Evolutionary conservation across 2,329 filamentous ascomycete genomes (phyloP), one percentile per base, ranked within the genome.

Genomic region (Colletotrichum sp.): DNA sequence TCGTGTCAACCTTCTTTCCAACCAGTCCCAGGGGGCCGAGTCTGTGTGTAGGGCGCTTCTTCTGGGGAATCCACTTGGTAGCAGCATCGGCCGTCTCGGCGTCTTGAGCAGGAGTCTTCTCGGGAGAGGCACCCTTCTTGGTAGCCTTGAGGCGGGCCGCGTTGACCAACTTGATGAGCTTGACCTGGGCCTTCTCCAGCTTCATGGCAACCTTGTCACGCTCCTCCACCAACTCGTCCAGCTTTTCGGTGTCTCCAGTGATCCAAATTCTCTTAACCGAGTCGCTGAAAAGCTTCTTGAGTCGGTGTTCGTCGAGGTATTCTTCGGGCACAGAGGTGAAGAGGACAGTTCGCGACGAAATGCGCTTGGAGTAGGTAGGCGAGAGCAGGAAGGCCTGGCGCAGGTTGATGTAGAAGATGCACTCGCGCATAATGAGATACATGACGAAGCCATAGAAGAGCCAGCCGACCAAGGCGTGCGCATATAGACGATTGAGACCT

Each of bases 311-410:
- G 79, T 95, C 91, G 68, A 97, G 90, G 78, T 97, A 98, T 9
- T 92, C 87, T 24, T 92, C 86, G 3, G 96, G 96, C 2, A 98
- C 95, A 3, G 95, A 94, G 3, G 95, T 94, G 84, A 98, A 96
- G 14, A 99, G 91, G 2, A 98, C 94, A 2, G 96, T 98, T 69
- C 95, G 92, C 4, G 96, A 96, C 3, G 96, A 98, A 61, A 98
- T 92, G 73, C 96, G 94, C 80, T 93, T 94, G 69, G 95, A 91
- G 82, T 97, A 97, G 63, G 94, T 88, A 13, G 96, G 95, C 13
- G 95, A 96, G 71, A 97, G 90, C 55, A 97, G 91, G 85, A 97
- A 98, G 0, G 96, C 96, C 85, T 98, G 96, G 77, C 96, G 94
- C 67, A 98, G 86, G 81, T 97, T 98, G 87, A 98, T 94, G 85